These are phyloP conservation scores for Cucurbita ficifolia DNA, from an alignment of 306 rosid genomes.

Conservation along the genomic window DNA sequence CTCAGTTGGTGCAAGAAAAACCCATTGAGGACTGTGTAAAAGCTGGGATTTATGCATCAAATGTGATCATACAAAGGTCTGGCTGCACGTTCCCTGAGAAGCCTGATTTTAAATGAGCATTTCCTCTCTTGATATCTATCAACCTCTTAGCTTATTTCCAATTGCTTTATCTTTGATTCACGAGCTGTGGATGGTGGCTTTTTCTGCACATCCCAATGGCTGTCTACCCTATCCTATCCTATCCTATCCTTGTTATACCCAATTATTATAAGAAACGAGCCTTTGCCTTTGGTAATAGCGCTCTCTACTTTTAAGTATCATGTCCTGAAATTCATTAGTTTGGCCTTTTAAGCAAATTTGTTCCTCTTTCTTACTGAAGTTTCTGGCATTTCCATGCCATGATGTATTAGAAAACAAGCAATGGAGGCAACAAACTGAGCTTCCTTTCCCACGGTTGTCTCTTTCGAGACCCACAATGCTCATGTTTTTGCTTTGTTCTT, in stretches of 20 bases:
- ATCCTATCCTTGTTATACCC: background rate
- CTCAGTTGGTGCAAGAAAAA: conserved; percentile 65
- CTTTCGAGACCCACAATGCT: background rate
- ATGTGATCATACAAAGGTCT: conserved; percentile 82
- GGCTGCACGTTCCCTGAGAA: conserved; percentile 96
- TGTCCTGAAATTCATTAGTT: background rate
- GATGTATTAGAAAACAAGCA: background rate
- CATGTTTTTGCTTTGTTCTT: background rate
- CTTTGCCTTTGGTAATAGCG: background rate
- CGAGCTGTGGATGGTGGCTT: background rate
- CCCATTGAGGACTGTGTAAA: conserved; percentile 61
- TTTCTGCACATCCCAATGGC: background rate
- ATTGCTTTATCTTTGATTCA: background rate
- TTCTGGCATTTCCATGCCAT: background rate
- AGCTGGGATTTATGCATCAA: conserved; percentile 75
- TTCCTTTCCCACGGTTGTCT: background rate
- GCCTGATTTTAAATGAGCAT: conserved; percentile 49
- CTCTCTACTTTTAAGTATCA: background rate
- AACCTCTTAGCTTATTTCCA: background rate
- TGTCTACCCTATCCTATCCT: background rate
- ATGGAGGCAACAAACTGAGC: background rate
- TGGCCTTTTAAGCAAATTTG: background rate
- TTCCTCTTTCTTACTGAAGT: background rate
- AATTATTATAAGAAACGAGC: background rate
- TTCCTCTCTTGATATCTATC: background rate